Evolutionary conservation across 2,329 filamentous ascomycete genomes (phyloP).

Genomic region (Aphanocladium album): DNA sequence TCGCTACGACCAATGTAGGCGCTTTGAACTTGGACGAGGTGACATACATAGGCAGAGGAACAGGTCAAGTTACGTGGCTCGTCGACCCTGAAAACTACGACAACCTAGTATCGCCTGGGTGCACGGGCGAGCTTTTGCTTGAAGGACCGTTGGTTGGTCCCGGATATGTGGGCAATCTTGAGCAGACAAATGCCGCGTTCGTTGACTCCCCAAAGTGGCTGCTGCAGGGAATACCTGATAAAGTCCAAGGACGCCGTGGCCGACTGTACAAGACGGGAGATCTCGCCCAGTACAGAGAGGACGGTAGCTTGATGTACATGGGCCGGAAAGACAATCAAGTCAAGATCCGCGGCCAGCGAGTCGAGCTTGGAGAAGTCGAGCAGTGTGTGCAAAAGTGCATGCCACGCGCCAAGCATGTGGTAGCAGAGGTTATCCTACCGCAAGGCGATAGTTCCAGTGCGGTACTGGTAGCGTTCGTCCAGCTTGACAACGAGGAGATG

Average conservation of each 20-base stretch:
- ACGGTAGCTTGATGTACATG: slow-evolving; percentile 33
- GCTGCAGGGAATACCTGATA: slow-evolving; percentile 3
- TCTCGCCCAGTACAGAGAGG: slow-evolving; percentile 21
- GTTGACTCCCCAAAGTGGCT: slow-evolving; percentile 12
- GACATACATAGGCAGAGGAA: slow-evolving; percentile 6
- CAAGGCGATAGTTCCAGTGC: too few species aligned
- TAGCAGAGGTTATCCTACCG: neutral
- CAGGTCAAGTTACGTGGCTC: slow-evolving; percentile 2
- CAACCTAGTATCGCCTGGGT: slow-evolving; percentile 12
- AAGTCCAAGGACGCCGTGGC: slow-evolving; percentile 13
- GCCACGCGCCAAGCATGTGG: slow-evolving; percentile 21
- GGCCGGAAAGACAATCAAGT: slow-evolving; percentile 49
- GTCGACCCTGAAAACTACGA: neutral
- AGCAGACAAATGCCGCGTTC: too few species aligned
- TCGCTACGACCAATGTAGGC: too few species aligned
- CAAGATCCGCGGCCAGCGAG: slow-evolving; percentile 47
- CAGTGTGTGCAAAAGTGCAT: neutral
- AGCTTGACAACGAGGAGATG: too few species aligned
- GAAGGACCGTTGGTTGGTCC: slow-evolving; percentile 15
- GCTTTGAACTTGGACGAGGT: too few species aligned
- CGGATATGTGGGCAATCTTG: slow-evolving; percentile 12
- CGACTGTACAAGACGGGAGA: slow-evolving; percentile 21
- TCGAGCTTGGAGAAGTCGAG: slow-evolving; percentile 32
- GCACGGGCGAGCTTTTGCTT: slow-evolving; percentile 17
- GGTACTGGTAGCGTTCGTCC: too few species aligned